Percentiles rank a stretch among this genome's conserved stretches.
Conservation (phyloP, 306 rosid species). For the Prunus mume region DNA sequence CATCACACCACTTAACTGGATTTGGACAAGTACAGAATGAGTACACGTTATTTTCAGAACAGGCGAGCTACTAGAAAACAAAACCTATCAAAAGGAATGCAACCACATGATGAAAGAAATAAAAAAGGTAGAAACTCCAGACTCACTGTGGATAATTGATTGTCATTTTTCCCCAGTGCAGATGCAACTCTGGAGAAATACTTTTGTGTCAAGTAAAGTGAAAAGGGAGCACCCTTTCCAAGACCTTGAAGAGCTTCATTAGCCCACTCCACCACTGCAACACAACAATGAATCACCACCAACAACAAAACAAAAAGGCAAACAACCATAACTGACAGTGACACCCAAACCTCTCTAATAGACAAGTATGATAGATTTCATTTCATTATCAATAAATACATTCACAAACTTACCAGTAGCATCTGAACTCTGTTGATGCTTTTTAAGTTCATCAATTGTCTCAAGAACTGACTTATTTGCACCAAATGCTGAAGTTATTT, state of each 20-base stretch:
- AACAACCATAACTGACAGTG: constrained; percentile 4
- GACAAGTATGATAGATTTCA: not conserved
- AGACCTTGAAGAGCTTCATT: constrained; percentile 91
- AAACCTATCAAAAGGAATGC: not conserved
- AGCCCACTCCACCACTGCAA: constrained; percentile 88
- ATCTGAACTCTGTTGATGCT: constrained; percentile 58
- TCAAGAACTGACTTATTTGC: constrained; percentile 58
- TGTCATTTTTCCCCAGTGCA: constrained; percentile 48
- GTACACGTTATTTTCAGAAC: not conserved
- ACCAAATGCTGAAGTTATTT: constrained; percentile 63
- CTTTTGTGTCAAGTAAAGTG: constrained; percentile 74
- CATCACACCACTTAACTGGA: constrained; percentile 82
- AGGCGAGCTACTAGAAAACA: not conserved
- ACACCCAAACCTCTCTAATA: not conserved
- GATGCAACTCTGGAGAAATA: constrained; percentile 77
- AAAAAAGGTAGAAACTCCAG: not conserved
- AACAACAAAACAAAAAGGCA: not conserved
- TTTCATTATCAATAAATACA: constrained; percentile 13
- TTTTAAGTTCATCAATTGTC: constrained; percentile 69
- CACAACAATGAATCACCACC: constrained; percentile 13
- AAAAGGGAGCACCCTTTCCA: constrained; percentile 92
- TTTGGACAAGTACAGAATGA: constrained; percentile 17
- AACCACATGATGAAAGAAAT: not conserved
- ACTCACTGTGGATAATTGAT: constrained; percentile 75
- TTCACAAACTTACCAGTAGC: constrained; percentile 57